Base-by-base conservation (phyloP, 345 rosid genomes). In the Garcia nutans region DNA sequence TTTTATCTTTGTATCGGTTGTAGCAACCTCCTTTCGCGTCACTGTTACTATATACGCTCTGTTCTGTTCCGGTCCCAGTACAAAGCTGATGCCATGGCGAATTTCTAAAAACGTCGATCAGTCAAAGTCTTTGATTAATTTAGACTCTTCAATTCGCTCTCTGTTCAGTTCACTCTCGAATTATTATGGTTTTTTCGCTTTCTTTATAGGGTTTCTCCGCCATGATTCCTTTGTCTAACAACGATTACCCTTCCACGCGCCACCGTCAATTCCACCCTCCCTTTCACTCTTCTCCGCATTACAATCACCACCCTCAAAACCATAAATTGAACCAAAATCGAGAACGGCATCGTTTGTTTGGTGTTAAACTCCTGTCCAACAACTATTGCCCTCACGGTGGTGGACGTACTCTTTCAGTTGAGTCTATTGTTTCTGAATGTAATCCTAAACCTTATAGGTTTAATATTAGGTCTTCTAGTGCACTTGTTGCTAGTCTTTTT, bases 361-460 rank as follows among this genome's bases (percentile, higher is more conserved):
- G 33, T 0, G 22, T 76, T 20, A 68, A 37, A 60, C 79, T 76
- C 56, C 22, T 76, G 5, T 28, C 61, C 2, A 49, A 33, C 37
- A 33, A 33, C 37, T 33, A 33, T 5, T 5, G 31, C 41, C 41
- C 15, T 20, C 31, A 23, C 2, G 0, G 15, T 10, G 49, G 10
- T 10, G 49, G 9, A 37, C 49, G 37, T 31, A 20, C 45, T 1
- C 8, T 9, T 1, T 12, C 71, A 12, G 10, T 65, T 17, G 80
- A 77, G 2, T 17, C 68, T 1, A 13, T 77, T 12, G 60, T 77
- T n/a, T 56, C 62, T 23, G 60, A 65, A 65, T 77, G 72, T 45
- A 57, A 26, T 20, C 76, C 76, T 10, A n/a, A 31, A 12, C 80
- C 68, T 22, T 8, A 6, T 50, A 55, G 47, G 37, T 12, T 1